phyloP scores from a whole-genome alignment of 2,329 filamentous ascomycete genomes.

The Myriosclerotinia duriaeana region DNA sequence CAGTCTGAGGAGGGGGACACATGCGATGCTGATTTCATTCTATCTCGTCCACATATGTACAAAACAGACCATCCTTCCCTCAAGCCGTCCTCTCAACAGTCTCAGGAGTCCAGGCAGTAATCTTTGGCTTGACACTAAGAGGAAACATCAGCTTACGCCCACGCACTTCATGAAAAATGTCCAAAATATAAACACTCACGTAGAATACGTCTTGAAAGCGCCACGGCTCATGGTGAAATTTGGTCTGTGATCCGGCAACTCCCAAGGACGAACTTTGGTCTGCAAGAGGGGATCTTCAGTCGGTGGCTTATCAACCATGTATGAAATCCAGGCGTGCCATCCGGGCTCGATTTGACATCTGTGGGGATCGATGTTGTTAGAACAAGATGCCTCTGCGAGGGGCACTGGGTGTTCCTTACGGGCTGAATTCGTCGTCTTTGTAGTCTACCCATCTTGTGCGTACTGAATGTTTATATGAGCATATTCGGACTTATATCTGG shows the following conservation, averaged over 20 bases:
- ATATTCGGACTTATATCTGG: background rate
- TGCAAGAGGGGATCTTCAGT: slow-evolving; percentile 71
- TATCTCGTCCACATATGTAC: slow-evolving; percentile 34
- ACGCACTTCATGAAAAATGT: slow-evolving; percentile 14
- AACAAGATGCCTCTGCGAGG: background rate
- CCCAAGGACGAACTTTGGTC: slow-evolving; percentile 69
- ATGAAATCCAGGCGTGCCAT: slow-evolving; percentile 98
- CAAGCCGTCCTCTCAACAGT: slow-evolving; percentile 36
- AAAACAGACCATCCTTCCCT: slow-evolving; percentile 23
- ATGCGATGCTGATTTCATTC: slow-evolving; percentile 20
- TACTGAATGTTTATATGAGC: slow-evolving; percentile 52
- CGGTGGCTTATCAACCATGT: slow-evolving; percentile 85
- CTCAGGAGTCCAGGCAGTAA: slow-evolving; percentile 53
- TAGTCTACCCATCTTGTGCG: slow-evolving; percentile 98
- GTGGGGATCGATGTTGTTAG: slow-evolving; percentile 12
- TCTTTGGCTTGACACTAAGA: slow-evolving; percentile 54
- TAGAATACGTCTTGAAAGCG: slow-evolving; percentile 91
- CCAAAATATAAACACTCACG: slow-evolving; percentile 60
- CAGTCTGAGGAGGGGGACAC: background rate
- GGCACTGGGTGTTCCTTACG: slow-evolving; percentile 50
- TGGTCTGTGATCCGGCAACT: slow-evolving; percentile 67
- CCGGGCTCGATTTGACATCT: slow-evolving; percentile 87
- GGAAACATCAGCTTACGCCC: background rate
- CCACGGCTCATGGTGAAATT: slow-evolving; percentile 74
- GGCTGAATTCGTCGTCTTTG: slow-evolving; percentile 79